Conservation (phyloP, 164 flowering plant genomes). For the Annona cherimola region DNA sequence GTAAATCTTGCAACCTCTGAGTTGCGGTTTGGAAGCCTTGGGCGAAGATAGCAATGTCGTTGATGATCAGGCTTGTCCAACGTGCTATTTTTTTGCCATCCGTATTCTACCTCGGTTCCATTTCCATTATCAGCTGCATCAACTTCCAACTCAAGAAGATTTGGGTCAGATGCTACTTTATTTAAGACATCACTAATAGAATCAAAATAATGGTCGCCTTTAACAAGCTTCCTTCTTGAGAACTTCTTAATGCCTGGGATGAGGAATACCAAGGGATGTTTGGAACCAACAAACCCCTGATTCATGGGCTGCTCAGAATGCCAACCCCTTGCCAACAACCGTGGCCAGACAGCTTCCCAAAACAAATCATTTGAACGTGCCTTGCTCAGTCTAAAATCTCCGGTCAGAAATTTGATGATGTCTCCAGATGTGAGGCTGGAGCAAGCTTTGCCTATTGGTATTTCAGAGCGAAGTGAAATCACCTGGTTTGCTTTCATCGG, state of each 20-base stretch:
- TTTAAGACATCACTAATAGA: conserved; percentile 66
- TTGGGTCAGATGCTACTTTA: conserved; percentile 66
- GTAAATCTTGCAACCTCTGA: conserved; percentile 39
- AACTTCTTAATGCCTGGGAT: conserved; percentile 69
- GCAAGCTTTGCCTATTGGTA: conserved; percentile 71
- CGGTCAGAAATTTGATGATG: conserved; percentile 60
- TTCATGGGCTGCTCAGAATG: conserved; percentile 81
- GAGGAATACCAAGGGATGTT: conserved; percentile 57
- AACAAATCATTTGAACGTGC: conserved; percentile 77
- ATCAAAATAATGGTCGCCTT: conserved; percentile 71
- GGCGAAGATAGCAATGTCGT: conserved; percentile 52
- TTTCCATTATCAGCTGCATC: conserved; percentile 25
- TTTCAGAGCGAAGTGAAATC: conserved; percentile 32
- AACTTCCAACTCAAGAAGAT: conserved; percentile 57
- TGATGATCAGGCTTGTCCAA: conserved; percentile 24
- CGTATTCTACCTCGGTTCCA: conserved; percentile 25
- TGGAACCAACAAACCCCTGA: conserved; percentile 29
- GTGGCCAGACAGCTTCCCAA: conserved; percentile 99
- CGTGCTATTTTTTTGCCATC: conserved; percentile 19
- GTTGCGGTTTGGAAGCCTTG: conserved; percentile 30
- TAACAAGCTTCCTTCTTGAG: conserved; percentile 59
- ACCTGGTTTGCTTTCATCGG: conserved; percentile 36
- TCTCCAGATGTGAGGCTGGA: conserved; percentile 57
- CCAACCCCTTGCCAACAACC: conserved; percentile 91
- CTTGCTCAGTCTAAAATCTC: conserved; percentile 81